phyloP scores from a whole-genome alignment of 805 yeast species.

The Spencermartinsiella europaea region DNA sequence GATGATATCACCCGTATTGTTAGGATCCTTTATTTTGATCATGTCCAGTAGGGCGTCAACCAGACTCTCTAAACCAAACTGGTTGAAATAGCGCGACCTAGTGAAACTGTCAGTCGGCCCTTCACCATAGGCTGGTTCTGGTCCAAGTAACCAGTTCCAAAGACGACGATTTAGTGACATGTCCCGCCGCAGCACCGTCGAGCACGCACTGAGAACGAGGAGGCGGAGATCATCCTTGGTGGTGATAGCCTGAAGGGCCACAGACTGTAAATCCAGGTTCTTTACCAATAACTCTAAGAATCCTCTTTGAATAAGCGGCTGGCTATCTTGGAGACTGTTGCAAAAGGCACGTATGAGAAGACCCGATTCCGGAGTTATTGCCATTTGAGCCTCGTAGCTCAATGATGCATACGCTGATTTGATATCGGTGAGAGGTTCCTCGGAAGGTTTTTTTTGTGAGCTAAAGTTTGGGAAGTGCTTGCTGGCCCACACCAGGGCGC shows the following conservation, averaged over 20 bases:
- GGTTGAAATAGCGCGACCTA: slow-evolving; percentile 54
- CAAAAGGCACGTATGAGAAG: slow-evolving; percentile 69
- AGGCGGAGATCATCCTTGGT: slow-evolving; percentile 50
- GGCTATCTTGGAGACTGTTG: slow-evolving; percentile 61
- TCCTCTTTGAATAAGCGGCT: slow-evolving; percentile 76
- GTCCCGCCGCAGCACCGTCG: slow-evolving; percentile 72
- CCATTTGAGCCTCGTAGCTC: slow-evolving; percentile 50
- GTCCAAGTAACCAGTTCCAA: slow-evolving; percentile 92
- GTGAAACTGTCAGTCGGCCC: slow-evolving; percentile 20
- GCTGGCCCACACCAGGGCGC: slow-evolving; percentile 74
- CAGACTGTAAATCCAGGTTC: slow-evolving; percentile 60
- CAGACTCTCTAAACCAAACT: slow-evolving; percentile 49
- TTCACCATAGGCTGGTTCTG: slow-evolving; percentile 40
- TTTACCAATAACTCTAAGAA: slow-evolving; percentile 74
- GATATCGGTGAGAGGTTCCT: slow-evolving; percentile 26
- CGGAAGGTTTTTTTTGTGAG: background rate
- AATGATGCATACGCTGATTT: slow-evolving; percentile 28
- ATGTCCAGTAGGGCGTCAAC: slow-evolving; percentile 50
- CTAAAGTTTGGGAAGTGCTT: slow-evolving; percentile 57
- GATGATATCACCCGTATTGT: slow-evolving; percentile 33
- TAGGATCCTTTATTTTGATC: slow-evolving; percentile 26
- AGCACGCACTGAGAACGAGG: slow-evolving; percentile 57
- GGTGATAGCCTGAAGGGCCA: slow-evolving; percentile 45
- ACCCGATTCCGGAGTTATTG: slow-evolving; percentile 75
- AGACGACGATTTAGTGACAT: slow-evolving; percentile 92